phyloP scores from a whole-genome alignment of 306 rosid species.

The Cucurbita maxima region DNA sequence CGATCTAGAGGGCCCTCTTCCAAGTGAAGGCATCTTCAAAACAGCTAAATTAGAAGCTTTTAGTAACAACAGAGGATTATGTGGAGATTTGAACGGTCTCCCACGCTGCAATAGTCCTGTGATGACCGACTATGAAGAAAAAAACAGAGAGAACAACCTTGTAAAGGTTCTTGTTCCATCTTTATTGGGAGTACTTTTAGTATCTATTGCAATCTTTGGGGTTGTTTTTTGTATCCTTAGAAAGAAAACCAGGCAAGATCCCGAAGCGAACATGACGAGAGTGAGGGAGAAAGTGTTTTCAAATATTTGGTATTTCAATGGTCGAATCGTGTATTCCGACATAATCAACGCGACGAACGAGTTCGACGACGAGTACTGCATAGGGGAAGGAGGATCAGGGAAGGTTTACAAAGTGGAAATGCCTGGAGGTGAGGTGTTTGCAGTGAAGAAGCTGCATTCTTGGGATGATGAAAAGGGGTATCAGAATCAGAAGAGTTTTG shows the following conservation, averaged over 20 bases:
- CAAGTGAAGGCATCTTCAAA: slow-evolving; percentile 20
- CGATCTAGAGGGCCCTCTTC: slow-evolving; percentile 32
- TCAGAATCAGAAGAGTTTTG: slow-evolving; percentile 15
- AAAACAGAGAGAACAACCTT: slow-evolving; percentile 10
- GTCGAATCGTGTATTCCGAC: slow-evolving; percentile 22
- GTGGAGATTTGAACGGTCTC: slow-evolving; percentile 19
- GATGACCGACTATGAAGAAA: not conserved
- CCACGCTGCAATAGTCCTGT: slow-evolving; percentile 11
- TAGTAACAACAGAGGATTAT: slow-evolving; percentile 26
- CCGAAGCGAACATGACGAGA: not conserved
- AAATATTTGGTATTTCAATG: slow-evolving; percentile 28
- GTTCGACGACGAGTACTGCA: slow-evolving; percentile 20
- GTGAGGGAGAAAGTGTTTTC: slow-evolving; percentile 12
- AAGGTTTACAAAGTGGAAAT: slow-evolving; percentile 25
- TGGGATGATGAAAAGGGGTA: slow-evolving; percentile 16
- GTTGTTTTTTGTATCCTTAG: not conserved
- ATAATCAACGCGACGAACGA: slow-evolving; percentile 26
- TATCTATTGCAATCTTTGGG: slow-evolving; percentile 5
- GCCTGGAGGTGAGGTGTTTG: slow-evolving; percentile 28
- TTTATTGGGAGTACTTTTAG: slow-evolving; percentile 11
- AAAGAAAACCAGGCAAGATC: slow-evolving; percentile 7
- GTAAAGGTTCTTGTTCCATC: slow-evolving; percentile 14
- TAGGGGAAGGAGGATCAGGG: slow-evolving; percentile 30
- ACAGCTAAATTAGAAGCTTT: slow-evolving; percentile 16
- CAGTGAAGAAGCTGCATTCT: slow-evolving; percentile 28